Evolutionary conservation across 306 rosid species (phyloP).

Genomic region (Nissolia schottii): DNA sequence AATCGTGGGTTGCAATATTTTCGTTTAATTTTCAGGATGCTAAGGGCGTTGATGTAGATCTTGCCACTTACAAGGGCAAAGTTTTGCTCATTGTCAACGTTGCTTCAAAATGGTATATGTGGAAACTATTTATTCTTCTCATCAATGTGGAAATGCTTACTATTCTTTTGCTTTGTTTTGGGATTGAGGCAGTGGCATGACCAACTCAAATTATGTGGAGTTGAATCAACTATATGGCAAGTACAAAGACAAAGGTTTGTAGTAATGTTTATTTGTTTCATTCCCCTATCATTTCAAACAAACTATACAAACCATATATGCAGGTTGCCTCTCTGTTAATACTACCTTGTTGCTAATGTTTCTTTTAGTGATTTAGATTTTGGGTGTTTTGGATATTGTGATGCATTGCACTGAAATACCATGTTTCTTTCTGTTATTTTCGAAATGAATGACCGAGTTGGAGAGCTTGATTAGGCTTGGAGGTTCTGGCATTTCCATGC

Average conservation of each 20-base stretch:
- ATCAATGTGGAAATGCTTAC: not conserved
- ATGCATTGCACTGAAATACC: not conserved
- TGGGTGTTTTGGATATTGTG: not conserved
- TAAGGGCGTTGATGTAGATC: conserved; percentile 60
- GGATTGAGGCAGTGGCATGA: conserved; percentile 64
- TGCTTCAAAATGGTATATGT: conserved; percentile 89
- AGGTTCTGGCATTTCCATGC: conserved; percentile 85
- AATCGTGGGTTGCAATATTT: too few species aligned
- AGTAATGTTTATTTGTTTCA: not conserved
- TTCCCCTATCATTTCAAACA: not conserved
- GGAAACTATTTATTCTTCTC: not conserved
- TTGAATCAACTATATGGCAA: conserved; percentile 69
- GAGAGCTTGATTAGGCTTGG: conserved; percentile 48
- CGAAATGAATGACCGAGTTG: not conserved
- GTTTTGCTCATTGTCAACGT: conserved; percentile 74
- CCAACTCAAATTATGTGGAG: conserved; percentile 77
- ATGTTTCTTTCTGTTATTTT: conserved; percentile 7
- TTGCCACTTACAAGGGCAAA: conserved; percentile 62
- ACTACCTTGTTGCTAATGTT: not conserved
- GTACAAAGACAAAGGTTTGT: conserved; percentile 72
- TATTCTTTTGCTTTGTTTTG: conserved; percentile 20
- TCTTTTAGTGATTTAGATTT: not conserved
- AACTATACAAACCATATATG: not conserved
- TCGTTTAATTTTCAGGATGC: conserved; percentile 48
- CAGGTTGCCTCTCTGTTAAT: not conserved